Evolutionary conservation across 768 basidiomycete genomes (phyloP), one percentile per base, ranked within the genome.

Genomic region (Lactarius trivialis): DNA sequence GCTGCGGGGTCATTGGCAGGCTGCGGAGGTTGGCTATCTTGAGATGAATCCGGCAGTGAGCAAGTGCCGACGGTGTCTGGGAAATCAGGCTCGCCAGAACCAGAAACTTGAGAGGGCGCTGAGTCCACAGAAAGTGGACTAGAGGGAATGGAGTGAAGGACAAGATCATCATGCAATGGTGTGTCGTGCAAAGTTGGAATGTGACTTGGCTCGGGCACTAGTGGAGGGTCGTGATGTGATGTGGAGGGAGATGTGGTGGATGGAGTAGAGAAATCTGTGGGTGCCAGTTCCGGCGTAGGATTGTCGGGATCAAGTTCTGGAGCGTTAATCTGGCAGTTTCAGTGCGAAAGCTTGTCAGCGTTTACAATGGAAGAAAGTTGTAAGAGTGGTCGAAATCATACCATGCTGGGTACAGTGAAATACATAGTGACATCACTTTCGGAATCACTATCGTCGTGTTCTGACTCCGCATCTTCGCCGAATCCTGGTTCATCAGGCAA

Each of bases 281-380:
- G 14, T 33, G 14, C 24, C 24, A 21, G 45, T 7, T 37, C 50
- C 1, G 34, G 30, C 19, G 61, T 33, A 19, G 52, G 34, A 41
- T 32, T 2, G 37, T 58, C 56, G 11, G 34, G 30, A 15, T 39
- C 39, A 15, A n/a, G 45, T 34, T 36, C 14, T 52, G 21, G 39
- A 28, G 11, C 19, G 32, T 26, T 28, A 19, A 45, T 12, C 58
- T 65, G 21, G 39, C 24, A 21, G 12, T 32, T 49, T 55, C 61
- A 63, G 30, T 6, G n/a, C 17, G 8, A 50, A 51, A 11, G 12
- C 57, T 63, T 55, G 57, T 65, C 56, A 64, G 61, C 56, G 56
- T 65, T 63, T 54, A 58, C 57, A 65, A 58, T 36, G 48, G 57
- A 49, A 45, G 39, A 51, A 48, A 21, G 26, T 12, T 26, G 30